Conservation (phyloP, 225 moss, liverwort and hornwort species). For the Asterella californica region DNA sequence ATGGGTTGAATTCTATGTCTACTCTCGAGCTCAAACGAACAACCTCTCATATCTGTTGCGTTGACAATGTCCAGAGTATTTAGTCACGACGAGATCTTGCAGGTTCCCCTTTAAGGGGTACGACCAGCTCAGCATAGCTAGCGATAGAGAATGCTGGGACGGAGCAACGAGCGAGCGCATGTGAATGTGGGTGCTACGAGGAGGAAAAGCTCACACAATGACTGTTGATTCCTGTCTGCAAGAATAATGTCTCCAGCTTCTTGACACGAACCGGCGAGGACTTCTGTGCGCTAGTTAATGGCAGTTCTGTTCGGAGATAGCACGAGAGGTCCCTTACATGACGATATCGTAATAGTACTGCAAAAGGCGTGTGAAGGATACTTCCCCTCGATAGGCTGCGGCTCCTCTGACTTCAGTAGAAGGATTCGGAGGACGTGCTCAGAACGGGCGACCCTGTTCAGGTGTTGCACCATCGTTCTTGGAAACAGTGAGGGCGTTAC, state of each 20-base stretch:
- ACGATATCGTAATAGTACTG: too few species aligned
- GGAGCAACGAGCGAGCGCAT: background rate
- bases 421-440: background rate
- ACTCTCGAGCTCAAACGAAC: background rate
- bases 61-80: background rate
- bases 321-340: background rate
- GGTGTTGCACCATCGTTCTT: background rate
- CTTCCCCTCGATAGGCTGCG: background rate
- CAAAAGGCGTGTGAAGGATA: background rate
- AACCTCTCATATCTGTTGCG: background rate
- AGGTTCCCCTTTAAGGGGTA: background rate
- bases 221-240: background rate
- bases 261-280: background rate
- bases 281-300: background rate
- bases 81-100: background rate
- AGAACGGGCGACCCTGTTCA: background rate
- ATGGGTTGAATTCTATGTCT: background rate
- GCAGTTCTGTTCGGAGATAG: background rate
- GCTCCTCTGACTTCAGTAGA: background rate
- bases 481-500: background rate
- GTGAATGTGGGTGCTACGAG: background rate
- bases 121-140: too few species aligned
- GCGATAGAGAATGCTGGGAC: too few species aligned
- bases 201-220: slow-evolving; percentile 2
- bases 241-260: background rate